phyloP scores from a whole-genome alignment of 495 filamentous ascomycete genomes.

The Jackrogersella multiformis region DNA sequence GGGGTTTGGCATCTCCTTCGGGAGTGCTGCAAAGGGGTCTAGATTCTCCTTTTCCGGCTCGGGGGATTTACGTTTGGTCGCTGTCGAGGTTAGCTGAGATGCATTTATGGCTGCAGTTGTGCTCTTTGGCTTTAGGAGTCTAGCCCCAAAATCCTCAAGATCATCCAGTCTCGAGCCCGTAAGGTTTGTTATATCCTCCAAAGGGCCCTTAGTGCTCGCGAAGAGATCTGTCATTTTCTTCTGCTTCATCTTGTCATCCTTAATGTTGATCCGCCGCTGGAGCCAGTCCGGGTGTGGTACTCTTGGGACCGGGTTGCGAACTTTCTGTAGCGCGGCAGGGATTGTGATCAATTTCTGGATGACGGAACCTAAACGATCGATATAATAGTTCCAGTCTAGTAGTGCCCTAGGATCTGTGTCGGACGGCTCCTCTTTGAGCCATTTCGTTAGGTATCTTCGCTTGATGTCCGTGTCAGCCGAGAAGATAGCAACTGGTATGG shows the following conservation, averaged over 20 bases:
- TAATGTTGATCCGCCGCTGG: slow-evolving; percentile 88
- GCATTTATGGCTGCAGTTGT: slow-evolving; percentile 65
- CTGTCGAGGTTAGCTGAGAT: slow-evolving; percentile 51
- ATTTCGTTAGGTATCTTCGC: slow-evolving; percentile 89
- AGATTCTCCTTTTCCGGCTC: slow-evolving; percentile 65
- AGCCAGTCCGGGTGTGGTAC: slow-evolving; percentile 97
- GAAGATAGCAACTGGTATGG: slow-evolving; percentile 96
- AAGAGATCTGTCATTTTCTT: slow-evolving; percentile 98
- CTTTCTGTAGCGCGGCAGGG: slow-evolving; percentile 92
- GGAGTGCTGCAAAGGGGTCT: slow-evolving; percentile 86
- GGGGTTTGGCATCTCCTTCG: slow-evolving; percentile 84
- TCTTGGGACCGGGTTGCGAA: slow-evolving; percentile 91
- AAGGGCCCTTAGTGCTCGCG: slow-evolving; percentile 67
- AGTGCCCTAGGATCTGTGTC: slow-evolving; percentile 90
- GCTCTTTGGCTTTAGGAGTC: slow-evolving; percentile 74
- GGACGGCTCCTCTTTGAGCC: slow-evolving; percentile 91
- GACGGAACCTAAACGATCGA: slow-evolving; percentile 92
- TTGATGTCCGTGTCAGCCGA: slow-evolving; percentile 90
- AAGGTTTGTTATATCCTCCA: slow-evolving; percentile 78
- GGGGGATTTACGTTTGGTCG: slow-evolving; percentile 86
- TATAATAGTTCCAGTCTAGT: slow-evolving; percentile 97
- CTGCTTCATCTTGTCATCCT: slow-evolving; percentile 97
- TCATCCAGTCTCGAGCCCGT: slow-evolving; percentile 65
- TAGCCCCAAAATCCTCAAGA: slow-evolving; percentile 85
- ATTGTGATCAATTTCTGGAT: slow-evolving; percentile 99